A percentile compares a stretch with the other conserved stretches of the same genome.
Evolutionary conservation across 805 yeast species (phyloP).

Genomic region (Tetrapisispora fleetii): DNA sequence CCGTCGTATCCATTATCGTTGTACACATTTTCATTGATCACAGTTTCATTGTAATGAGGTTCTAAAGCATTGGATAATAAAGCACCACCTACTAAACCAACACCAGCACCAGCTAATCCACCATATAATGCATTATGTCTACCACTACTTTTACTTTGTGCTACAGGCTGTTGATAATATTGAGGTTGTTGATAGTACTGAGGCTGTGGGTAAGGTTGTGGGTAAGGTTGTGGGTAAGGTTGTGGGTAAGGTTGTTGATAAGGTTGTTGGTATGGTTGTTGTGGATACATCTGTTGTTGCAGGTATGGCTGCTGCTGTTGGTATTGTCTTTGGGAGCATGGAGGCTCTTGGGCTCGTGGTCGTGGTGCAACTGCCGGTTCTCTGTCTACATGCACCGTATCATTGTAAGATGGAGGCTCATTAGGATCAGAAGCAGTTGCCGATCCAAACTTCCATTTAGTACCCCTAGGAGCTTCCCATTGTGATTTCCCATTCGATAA

Average conservation of each 20-base stretch:
- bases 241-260: conserved; percentile 15
- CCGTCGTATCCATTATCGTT: conserved; percentile 21
- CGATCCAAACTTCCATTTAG: conserved; percentile 28
- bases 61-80: conserved; percentile 35
- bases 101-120: conserved; percentile 37
- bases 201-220: conserved; percentile 17
- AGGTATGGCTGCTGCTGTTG: conserved; percentile 14
- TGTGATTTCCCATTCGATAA: conserved; percentile 64
- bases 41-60: conserved; percentile 8
- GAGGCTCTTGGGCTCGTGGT: conserved; percentile 15
- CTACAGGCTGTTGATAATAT: conserved; percentile 21
- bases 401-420: conserved; percentile 11
- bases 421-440: background rate
- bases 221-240: conserved; percentile 9
- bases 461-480: conserved; percentile 78
- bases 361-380: conserved; percentile 33
- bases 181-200: conserved; percentile 13
- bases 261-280: conserved; percentile 14
- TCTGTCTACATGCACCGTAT: background rate
- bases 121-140: conserved; percentile 28
- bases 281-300: conserved; percentile 7
- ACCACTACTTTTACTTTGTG: background rate
- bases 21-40: conserved; percentile 16
- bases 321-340: conserved; percentile 11
- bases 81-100: conserved; percentile 56